Conservation (phyloP, 164 flowering plant genomes). For the Macadamia tetraphylla region DNA sequence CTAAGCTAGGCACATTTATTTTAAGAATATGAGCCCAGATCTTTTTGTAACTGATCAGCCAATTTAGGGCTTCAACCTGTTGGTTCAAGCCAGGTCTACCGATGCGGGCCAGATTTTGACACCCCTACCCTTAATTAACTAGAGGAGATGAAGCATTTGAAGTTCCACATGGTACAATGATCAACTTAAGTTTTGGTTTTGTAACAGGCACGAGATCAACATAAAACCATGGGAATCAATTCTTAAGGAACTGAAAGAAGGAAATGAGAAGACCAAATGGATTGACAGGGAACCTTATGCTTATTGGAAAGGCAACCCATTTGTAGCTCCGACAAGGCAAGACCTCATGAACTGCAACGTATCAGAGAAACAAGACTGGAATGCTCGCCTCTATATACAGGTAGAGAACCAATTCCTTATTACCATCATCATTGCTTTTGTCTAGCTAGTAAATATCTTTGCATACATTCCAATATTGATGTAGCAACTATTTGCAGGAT, state of each 20-base stretch:
- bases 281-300: conserved; percentile 55
- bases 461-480: no score
- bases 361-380: conserved; percentile 40
- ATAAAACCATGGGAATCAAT: conserved; percentile 53
- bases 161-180: no score
- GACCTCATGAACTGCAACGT: conserved; percentile 46
- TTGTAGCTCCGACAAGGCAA: conserved; percentile 21
- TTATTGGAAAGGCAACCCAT: conserved; percentile 64
- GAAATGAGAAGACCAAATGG: conserved; percentile 42
- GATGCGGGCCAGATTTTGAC: no score
- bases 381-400: conserved; percentile 42
- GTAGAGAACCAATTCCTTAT: conserved; percentile 18
- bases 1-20: no score
- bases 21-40: no score
- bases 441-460: neutral
- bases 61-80: no score
- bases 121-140: no score
- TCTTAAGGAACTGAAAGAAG: conserved; percentile 32
- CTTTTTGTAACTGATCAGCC: no score
- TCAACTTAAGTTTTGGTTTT: neutral
- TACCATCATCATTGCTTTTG: neutral
- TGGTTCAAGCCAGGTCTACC: no score
- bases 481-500: conserved; percentile 30
- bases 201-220: conserved; percentile 49
- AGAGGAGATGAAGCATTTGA: no score